Percentiles rank a stretch among this genome's conserved stretches.
Conservation (phyloP, 768 basidiomycete genomes). For the Tricholoma flavovirens region DNA sequence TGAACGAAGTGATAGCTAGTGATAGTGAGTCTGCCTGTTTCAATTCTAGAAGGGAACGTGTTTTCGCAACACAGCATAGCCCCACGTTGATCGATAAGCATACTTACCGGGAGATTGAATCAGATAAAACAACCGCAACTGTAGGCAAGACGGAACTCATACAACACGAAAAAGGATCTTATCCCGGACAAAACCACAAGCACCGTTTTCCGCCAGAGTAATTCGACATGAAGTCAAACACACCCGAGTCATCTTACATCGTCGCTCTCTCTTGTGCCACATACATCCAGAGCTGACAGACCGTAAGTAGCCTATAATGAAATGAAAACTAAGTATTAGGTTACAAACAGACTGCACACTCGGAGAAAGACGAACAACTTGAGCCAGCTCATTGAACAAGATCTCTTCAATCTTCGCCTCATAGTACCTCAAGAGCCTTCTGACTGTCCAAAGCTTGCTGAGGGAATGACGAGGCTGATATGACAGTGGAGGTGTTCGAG, state of each 20-base stretch:
- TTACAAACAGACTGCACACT: no score
- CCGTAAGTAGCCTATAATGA: constrained; percentile 17
- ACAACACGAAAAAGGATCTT: neutral
- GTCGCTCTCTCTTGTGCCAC: constrained; percentile 12
- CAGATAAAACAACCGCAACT: neutral
- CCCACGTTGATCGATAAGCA: neutral
- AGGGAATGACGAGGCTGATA: no score
- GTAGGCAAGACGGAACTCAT: neutral
- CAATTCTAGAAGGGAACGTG: neutral
- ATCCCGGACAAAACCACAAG: neutral
- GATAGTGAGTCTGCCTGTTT: neutral
- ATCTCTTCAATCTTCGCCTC: no score
- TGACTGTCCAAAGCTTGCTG: no score
- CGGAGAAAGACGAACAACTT: no score
- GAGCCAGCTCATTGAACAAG: no score
- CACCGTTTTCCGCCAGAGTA: neutral
- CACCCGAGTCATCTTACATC: neutral
- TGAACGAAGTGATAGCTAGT: neutral
- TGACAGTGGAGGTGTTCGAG: no score
- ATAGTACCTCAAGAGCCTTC: no score
- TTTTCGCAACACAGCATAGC: neutral
- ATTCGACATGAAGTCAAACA: neutral
- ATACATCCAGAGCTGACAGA: constrained; percentile 16
- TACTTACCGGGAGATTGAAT: neutral
- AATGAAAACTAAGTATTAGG: no score